These are phyloP conservation scores for Talaromyces sp. DNA, from an alignment of 2,329 filamentous ascomycete species.

Conservation along the genomic window DNA sequence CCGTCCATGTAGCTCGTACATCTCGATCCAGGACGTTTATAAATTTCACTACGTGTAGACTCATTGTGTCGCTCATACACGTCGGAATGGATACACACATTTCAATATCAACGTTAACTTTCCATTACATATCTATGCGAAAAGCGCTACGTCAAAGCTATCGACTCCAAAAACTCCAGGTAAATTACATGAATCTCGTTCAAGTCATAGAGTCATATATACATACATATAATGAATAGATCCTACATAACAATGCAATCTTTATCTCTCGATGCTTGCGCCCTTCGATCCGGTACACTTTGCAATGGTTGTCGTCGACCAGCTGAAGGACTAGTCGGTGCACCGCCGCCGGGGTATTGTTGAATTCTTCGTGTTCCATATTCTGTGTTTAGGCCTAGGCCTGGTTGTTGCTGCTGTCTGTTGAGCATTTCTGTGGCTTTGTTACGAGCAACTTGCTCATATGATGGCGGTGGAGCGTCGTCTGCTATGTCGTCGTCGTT, in stretches of 20 bases:
- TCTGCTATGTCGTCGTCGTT: conserved; percentile 33
- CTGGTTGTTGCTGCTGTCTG: conserved; percentile 8
- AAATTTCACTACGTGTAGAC: too few relatives aligned
- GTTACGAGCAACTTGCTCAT: conserved; percentile 60
- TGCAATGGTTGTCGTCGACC: conserved; percentile 17
- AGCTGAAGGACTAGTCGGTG: not conserved
- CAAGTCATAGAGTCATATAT: not conserved
- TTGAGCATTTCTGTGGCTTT: conserved; percentile 47
- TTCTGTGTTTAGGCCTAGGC: not conserved
- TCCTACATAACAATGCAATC: conserved; percentile 43
- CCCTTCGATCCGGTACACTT: conserved; percentile 7
- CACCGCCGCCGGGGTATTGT: conserved; percentile 10
- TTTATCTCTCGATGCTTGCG: conserved; percentile 32
- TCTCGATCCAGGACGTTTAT: too few relatives aligned
- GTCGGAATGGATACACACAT: not conserved
- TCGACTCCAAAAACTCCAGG: not conserved
- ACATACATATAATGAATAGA: not conserved
- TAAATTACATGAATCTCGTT: not conserved
- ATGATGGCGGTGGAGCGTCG: conserved; percentile 59
- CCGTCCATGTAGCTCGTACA: too few relatives aligned
- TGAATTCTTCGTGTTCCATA: not conserved
- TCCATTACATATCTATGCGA: not conserved
- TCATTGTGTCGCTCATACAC: too few relatives aligned
- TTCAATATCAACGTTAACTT: not conserved
- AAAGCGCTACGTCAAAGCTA: not conserved